Evolutionary conservation across 441 rosid species (phyloP).

Genomic region (Aquilaria agallochum): DNA sequence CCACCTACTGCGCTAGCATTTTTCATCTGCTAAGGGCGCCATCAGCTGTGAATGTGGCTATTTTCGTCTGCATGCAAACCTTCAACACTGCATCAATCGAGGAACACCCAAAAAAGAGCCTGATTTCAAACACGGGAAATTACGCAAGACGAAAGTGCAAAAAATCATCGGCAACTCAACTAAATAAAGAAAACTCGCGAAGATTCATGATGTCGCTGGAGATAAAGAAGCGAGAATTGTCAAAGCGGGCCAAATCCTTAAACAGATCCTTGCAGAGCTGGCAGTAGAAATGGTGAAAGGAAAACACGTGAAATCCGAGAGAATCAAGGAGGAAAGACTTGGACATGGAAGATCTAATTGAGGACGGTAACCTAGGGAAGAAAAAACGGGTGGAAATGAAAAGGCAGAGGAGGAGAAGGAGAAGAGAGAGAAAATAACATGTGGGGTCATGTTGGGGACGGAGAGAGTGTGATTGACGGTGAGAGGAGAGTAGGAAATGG

Average conservation of each 20-base stretch:
- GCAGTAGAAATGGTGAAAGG: conserved; percentile 29
- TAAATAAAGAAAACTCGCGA: conserved; percentile 38
- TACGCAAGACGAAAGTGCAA: background rate
- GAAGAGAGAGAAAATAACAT: conserved; percentile 40
- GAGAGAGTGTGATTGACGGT: conserved; percentile 55
- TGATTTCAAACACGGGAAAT: background rate
- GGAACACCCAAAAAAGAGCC: background rate
- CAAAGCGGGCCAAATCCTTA: conserved; percentile 62
- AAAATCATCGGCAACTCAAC: background rate
- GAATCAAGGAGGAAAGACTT: background rate
- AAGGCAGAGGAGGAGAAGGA: background rate
- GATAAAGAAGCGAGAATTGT: conserved; percentile 64
- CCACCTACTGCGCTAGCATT: no score
- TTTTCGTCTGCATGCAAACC: conserved; percentile 71
- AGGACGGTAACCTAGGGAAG: background rate
- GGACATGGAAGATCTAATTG: background rate
- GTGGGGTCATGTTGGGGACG: conserved; percentile 43
- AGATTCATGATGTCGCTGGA: conserved; percentile 97
- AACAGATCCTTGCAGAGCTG: conserved; percentile 86
- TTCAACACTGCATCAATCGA: conserved; percentile 59
- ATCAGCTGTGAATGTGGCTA: conserved; percentile 6
- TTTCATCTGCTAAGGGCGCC: no score
- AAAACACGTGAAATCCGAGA: background rate
- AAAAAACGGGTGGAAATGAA: conserved; percentile 2
- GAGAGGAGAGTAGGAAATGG: conserved; percentile 40